Percentiles rank a stretch among this genome's conserved stretches.
Conservation (phyloP, 768 basidiomycete species). For the Exidia glandulosa region DNA sequence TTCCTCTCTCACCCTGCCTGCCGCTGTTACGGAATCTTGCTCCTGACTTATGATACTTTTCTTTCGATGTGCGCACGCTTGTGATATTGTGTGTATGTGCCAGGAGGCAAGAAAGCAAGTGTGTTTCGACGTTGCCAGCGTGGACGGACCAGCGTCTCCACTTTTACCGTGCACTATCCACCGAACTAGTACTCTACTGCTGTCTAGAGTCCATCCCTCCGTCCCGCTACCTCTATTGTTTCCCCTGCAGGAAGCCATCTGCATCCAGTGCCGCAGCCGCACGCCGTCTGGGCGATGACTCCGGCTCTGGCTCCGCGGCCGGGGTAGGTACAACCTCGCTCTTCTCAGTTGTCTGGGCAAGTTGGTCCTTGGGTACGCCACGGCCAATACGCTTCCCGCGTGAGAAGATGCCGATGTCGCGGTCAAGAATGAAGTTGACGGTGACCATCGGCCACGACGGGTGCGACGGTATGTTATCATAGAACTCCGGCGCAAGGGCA, state of each 20-base stretch:
- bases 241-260: background rate
- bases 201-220: too few species aligned
- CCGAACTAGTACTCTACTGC: too few species aligned
- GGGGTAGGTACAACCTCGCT: background rate
- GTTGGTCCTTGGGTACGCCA: background rate
- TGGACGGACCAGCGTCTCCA: too few species aligned
- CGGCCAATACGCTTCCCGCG: slow-evolving; percentile 60
- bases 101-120: too few species aligned
- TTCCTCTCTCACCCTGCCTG: too few species aligned
- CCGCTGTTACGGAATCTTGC: too few species aligned
- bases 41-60: too few species aligned
- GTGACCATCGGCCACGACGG: slow-evolving; percentile 93
- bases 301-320: background rate
- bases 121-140: too few species aligned
- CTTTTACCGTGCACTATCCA: too few species aligned
- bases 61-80: too few species aligned
- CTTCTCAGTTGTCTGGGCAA: background rate
- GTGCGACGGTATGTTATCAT: slow-evolving; percentile 79
- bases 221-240: background rate
- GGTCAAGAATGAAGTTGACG: slow-evolving; percentile 86
- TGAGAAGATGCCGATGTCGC: slow-evolving; percentile 79
- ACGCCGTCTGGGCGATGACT: background rate
- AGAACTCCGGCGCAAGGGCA: slow-evolving; percentile 81
- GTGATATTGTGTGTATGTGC: too few species aligned
- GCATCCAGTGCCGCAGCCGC: background rate